phyloP scores from a whole-genome alignment of 2,329 filamentous ascomycete genomes.

The Hypoxylon sp. region DNA sequence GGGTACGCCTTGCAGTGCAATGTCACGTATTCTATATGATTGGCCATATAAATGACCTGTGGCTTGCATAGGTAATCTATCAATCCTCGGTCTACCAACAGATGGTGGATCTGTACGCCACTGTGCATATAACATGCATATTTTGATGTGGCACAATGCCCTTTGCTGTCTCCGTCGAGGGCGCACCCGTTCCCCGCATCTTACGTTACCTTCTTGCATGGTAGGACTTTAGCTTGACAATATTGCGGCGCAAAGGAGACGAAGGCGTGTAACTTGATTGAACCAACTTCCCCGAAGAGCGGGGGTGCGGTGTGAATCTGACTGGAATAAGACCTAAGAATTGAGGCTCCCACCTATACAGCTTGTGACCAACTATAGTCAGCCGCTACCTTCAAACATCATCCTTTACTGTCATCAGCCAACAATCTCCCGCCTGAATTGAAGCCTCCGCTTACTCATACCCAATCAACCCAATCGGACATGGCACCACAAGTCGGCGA shows the following conservation, averaged over 20 bases:
- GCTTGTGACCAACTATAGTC: not conserved
- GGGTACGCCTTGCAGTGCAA: not conserved
- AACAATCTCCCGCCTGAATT: not conserved
- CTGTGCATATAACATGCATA: constrained; percentile 13
- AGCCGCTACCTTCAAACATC: constrained; percentile 6
- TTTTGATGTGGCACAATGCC: not conserved
- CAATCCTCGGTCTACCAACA: no score
- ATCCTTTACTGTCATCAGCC: not conserved
- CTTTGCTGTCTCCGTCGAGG: not conserved
- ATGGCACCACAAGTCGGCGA: constrained; percentile 28
- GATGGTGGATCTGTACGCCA: not conserved
- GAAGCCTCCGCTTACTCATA: not conserved
- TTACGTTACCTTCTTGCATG: constrained; percentile 1
- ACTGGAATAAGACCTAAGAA: not conserved
- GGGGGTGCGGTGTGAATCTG: not conserved
- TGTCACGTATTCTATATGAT: not conserved
- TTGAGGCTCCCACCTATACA: constrained; percentile 2
- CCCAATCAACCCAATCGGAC: not conserved
- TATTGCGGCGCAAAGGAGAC: not conserved
- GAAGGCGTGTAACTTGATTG: not conserved
- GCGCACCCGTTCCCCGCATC: constrained; percentile 9
- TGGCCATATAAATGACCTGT: not conserved
- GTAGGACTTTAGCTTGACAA: constrained; percentile 11
- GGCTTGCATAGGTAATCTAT: no score
- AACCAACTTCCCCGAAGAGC: not conserved